phyloP scores from a whole-genome alignment of 2,329 filamentous ascomycete genomes.

The Scytalidium lignicola region DNA sequence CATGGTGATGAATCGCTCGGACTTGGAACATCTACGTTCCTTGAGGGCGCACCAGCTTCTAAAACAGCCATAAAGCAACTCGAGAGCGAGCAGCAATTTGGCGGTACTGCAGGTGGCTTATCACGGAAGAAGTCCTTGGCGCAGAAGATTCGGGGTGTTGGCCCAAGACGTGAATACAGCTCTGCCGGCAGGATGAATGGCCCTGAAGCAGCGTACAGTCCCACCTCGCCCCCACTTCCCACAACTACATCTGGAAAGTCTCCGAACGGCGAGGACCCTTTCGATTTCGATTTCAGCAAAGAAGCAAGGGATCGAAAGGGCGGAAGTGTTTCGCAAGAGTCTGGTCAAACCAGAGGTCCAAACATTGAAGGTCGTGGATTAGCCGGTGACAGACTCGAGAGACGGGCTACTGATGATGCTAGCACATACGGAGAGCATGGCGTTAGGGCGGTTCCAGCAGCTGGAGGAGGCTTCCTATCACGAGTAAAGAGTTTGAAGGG shows the following conservation, averaged over 20 bases:
- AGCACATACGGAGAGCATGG: conserved; percentile 35
- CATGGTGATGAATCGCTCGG: conserved; percentile 82
- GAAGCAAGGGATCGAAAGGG: conserved; percentile 61
- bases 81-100: conserved; percentile 54
- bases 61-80: conserved; percentile 71
- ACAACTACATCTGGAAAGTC: conserved; percentile 13
- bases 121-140: conserved; percentile 92
- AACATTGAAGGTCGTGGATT: conserved; percentile 53
- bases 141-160: conserved; percentile 83
- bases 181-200: conserved; percentile 55
- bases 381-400: conserved; percentile 45
- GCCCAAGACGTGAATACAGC: conserved; percentile 58
- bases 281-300: conserved; percentile 72
- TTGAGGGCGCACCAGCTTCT: conserved; percentile 88
- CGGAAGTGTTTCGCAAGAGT: conserved; percentile 39
- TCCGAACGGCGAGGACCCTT: conserved; percentile 58
- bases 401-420: conserved; percentile 58
- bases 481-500: conserved; percentile 81
- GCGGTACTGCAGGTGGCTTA: conserved; percentile 51
- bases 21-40: conserved; percentile 88
- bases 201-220: conserved; percentile 43
- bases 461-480: conserved; percentile 61
- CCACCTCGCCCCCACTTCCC: conserved; percentile 21
- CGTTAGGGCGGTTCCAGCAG: conserved; percentile 28
- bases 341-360: conserved; percentile 40